Conservation (phyloP, 192 early-diverging fungal genomes). For the Gonapodya prolifera region DNA sequence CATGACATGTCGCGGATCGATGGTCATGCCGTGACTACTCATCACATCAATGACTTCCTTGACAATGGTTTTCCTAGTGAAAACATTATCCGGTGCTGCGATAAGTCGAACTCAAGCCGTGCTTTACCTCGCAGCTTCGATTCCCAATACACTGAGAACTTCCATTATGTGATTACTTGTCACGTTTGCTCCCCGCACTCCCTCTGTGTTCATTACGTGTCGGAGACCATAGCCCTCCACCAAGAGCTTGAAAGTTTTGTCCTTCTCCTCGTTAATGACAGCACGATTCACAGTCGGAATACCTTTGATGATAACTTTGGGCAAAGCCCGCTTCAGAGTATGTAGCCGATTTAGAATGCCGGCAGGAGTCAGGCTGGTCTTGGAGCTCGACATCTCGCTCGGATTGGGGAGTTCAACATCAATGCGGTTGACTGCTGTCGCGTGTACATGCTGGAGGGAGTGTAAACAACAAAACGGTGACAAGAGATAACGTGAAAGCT, state of each 20-base stretch:
- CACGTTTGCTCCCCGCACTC: constrained; percentile 65
- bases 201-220: constrained; percentile 92
- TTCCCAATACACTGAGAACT: constrained; percentile 75
- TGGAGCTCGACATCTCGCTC: constrained; percentile 10
- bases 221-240: constrained; percentile 90
- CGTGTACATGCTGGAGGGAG: constrained; percentile 38
- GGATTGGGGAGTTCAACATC: constrained; percentile 14
- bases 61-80: constrained; percentile 63
- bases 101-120: background rate
- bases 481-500: background rate
- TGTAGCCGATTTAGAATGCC: constrained; percentile 47
- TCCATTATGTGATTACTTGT: constrained; percentile 91
- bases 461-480: background rate
- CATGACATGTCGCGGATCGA: constrained; percentile 93
- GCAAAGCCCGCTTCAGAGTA: constrained; percentile 67
- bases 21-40: constrained; percentile 78
- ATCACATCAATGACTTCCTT: constrained; percentile 80
- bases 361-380: constrained; percentile 6
- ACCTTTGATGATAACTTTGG: constrained; percentile 59
- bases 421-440: constrained; percentile 44
- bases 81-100: background rate
- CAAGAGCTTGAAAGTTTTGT: constrained; percentile 47
- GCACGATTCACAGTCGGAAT: constrained; percentile 69
- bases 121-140: constrained; percentile 75
- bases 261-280: constrained; percentile 60